Evolutionary conservation across 371 early-diverging fungal species (phyloP).

Genomic region (Chytridium lagenaria): DNA sequence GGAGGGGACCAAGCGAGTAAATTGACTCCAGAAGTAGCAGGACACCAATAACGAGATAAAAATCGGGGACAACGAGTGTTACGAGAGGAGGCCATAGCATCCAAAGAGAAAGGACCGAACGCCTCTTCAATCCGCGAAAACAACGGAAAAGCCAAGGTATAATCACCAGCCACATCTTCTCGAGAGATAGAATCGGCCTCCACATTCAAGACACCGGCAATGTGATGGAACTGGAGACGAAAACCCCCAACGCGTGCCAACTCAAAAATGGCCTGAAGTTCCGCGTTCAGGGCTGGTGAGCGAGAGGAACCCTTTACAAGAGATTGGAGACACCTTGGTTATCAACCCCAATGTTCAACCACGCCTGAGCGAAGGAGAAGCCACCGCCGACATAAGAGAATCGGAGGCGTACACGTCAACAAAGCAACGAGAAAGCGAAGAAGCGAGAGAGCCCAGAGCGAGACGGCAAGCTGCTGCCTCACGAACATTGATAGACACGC

Average conservation of each 20-base stretch:
- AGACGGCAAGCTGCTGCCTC: too few species aligned
- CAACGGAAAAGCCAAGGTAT: neutral
- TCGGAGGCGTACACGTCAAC: too few species aligned
- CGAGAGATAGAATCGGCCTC: neutral
- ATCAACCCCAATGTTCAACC: conserved; percentile 1
- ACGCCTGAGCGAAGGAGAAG: neutral
- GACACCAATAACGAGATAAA: neutral
- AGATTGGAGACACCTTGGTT: neutral
- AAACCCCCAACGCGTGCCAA: neutral
- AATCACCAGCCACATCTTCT: neutral
- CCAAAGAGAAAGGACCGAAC: neutral
- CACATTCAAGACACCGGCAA: neutral
- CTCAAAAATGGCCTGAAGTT: neutral
- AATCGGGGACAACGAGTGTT: conserved; percentile 15
- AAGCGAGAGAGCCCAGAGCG: too few species aligned
- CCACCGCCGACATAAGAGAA: too few species aligned
- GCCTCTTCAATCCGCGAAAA: neutral
- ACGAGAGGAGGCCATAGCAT: conserved; percentile 18
- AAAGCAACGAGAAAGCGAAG: too few species aligned
- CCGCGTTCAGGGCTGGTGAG: neutral
- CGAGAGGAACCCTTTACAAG: conserved; percentile 5
- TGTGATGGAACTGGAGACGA: neutral
- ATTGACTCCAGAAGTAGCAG: neutral
- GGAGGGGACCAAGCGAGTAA: neutral
- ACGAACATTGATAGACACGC: too few species aligned